Evolutionary conservation across 768 basidiomycete genomes (phyloP).

Genomic region (Mycena olivaceomarginata): DNA sequence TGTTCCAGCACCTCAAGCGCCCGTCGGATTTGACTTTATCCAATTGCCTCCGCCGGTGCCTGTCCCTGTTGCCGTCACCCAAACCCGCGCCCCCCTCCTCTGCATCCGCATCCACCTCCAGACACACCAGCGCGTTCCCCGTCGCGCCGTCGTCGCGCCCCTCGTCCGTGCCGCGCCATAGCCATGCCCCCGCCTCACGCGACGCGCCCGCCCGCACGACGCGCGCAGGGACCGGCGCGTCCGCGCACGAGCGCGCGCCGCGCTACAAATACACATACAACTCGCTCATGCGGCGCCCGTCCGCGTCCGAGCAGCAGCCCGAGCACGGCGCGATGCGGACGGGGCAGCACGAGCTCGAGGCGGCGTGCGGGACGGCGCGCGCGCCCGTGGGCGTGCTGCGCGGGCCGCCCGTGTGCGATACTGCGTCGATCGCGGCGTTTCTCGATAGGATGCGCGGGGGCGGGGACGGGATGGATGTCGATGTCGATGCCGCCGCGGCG

Average conservation of each 20-base stretch:
- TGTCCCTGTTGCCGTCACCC: too few relatives aligned
- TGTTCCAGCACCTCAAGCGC: not conserved
- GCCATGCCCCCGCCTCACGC: not conserved
- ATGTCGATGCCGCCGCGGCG: not conserved
- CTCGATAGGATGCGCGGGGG: not conserved
- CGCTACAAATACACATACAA: not conserved
- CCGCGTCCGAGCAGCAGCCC: not conserved
- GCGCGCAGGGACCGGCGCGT: not conserved
- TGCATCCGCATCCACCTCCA: not conserved
- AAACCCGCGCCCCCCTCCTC: not conserved
- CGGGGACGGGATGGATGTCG: conserved; percentile 4
- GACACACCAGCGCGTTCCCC: not conserved
- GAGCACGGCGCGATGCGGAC: not conserved
- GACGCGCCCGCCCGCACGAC: not conserved
- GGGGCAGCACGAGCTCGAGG: conserved; percentile 18
- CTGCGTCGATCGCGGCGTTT: not conserved
- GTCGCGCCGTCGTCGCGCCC: not conserved
- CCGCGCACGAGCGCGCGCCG: not conserved
- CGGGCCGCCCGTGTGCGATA: not conserved
- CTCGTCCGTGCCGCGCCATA: not conserved
- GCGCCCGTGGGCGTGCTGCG: conserved; percentile 13
- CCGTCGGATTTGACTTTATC: too few relatives aligned
- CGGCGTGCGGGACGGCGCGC: not conserved
- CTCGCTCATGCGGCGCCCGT: not conserved
- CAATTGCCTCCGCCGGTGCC: not conserved